A percentile compares a stretch with the other conserved stretches of the same genome.
Conservation (phyloP, 2,329 filamentous ascomycete species). For the Myriosclerotinia curreyana region DNA sequence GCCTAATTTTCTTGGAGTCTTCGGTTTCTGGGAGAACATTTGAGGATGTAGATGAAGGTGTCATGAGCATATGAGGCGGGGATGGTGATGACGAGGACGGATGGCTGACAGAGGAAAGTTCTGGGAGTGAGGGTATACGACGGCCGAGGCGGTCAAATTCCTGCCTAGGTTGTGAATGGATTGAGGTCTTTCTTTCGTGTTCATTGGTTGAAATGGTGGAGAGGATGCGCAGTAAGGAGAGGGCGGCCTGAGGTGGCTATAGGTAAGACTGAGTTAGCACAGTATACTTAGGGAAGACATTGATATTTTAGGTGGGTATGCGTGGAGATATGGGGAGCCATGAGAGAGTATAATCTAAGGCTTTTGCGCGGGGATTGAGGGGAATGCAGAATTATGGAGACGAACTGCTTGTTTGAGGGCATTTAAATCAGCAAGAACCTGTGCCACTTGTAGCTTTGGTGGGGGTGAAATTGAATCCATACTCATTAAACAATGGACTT, state of each 20-base stretch:
- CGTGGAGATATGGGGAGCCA: background rate
- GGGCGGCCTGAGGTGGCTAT: slow-evolving; percentile 10
- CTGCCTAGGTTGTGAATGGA: background rate
- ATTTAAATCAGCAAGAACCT: slow-evolving; percentile 23
- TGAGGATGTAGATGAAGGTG: background rate
- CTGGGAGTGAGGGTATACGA: background rate
- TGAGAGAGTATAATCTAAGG: background rate
- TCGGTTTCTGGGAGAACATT: slow-evolving; percentile 5
- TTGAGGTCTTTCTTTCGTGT: slow-evolving; percentile 13
- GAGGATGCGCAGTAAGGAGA: slow-evolving; percentile 15
- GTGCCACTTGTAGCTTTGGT: slow-evolving; percentile 16
- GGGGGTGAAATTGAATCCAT: background rate
- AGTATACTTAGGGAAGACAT: background rate
- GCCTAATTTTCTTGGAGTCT: background rate
- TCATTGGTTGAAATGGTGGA: background rate
- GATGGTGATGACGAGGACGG: background rate
- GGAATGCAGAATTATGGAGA: background rate
- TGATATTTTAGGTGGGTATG: background rate
- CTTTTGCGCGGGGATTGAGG: background rate
- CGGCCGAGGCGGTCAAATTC: slow-evolving; percentile 16
- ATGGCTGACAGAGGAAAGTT: background rate
- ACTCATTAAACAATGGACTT: background rate
- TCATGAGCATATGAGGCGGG: background rate
- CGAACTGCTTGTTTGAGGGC: slow-evolving; percentile 20
- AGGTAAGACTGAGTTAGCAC: background rate